Base-by-base conservation (phyloP, 495 filamentous ascomycete species). In the Podospora australis region DNA sequence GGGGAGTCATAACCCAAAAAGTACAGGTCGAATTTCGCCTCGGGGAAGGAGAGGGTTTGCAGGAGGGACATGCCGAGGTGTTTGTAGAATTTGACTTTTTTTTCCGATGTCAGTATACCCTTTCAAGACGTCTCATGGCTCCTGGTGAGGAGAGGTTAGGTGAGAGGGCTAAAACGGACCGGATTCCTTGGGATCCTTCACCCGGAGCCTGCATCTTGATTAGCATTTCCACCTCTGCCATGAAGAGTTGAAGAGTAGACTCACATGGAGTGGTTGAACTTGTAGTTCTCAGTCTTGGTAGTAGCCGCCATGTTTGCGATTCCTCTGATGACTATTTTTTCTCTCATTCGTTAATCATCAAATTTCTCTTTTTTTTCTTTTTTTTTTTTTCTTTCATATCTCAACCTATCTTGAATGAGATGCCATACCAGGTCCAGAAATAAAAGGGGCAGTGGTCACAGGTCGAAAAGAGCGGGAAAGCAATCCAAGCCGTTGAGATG, bases 41-140 rank as follows among this genome's bases (percentile, higher is more conserved):
- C 88, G 41, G 72, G 67, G 56, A 76, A 72, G 42, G 82, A 74
- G 28, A 90, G 73, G 61, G 87, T 85, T 53, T 86, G 79, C 65
- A 97, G 77, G 57, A 89, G 70, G 65, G 71, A 88, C 74, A 98
- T 80, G 56, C 92, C 92, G 13, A 98, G 85, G 72, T 88, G 86
- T 55, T 95, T 79, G 68, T 97, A 98, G 75, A 88, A 98, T 56
- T 92, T 86, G 70, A 96, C 82, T 81, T n/a, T n/a, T n/a, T n/a
- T n/a, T n/a, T n/a, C n/a, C n/a, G n/a, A 39, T 14, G 43, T 47
- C 16, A 50, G 48, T 48, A 13, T 23, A 3, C 1, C 5, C 3
- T 44, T 16, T 28, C 29, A 8, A 13, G 30, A 13, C 7, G 10
- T 6, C 26, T 29, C 4, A 13, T 9, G 13, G 30, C 17, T 13